A percentile compares a stretch with the other conserved stretches of the same genome.
Conservation (phyloP, 1,284 basidiomycete species). For the Coriolopsis trogii region DNA sequence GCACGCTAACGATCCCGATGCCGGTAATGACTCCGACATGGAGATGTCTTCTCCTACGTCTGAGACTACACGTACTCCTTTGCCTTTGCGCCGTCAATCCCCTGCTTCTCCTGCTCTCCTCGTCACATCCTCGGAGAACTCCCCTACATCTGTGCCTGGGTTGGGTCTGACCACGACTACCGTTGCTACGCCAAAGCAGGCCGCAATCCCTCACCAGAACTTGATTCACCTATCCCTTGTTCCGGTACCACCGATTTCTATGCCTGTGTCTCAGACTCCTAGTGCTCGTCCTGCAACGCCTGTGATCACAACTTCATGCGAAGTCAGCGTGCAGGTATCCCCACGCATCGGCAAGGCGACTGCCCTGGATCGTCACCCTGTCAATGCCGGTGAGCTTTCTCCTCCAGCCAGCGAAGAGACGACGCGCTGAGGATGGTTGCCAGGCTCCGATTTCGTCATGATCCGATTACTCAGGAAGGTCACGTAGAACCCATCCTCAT, state of each 20-base stretch:
- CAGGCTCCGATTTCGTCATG: constrained; percentile 57
- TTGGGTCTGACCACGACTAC: background rate
- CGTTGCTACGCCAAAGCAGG: too few relatives aligned
- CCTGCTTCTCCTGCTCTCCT: too few relatives aligned
- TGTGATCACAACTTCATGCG: background rate
- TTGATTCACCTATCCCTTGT: too few relatives aligned
- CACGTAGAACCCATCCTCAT: constrained; percentile 63
- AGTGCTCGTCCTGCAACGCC: background rate
- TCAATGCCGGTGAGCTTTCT: constrained; percentile 18
- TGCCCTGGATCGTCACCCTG: constrained; percentile 6
- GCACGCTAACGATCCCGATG: constrained; percentile 6
- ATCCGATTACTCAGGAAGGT: constrained; percentile 62
- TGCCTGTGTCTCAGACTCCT: background rate
- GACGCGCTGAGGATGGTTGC: constrained; percentile 63
- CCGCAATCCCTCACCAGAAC: too few relatives aligned
- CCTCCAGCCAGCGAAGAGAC: constrained; percentile 23
- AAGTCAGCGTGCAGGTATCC: constrained; percentile 9
- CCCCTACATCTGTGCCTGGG: too few relatives aligned
- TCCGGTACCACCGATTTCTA: too few relatives aligned
- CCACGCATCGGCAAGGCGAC: background rate
- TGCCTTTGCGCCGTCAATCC: too few relatives aligned
- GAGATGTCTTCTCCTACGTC: constrained; percentile 27
- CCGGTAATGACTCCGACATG: constrained; percentile 25
- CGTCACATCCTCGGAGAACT: too few relatives aligned
- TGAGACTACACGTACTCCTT: constrained; percentile 6